Base-by-base conservation (phyloP, 108 stramenopile genomes). In the Stephanodiscus minutulus region DNA sequence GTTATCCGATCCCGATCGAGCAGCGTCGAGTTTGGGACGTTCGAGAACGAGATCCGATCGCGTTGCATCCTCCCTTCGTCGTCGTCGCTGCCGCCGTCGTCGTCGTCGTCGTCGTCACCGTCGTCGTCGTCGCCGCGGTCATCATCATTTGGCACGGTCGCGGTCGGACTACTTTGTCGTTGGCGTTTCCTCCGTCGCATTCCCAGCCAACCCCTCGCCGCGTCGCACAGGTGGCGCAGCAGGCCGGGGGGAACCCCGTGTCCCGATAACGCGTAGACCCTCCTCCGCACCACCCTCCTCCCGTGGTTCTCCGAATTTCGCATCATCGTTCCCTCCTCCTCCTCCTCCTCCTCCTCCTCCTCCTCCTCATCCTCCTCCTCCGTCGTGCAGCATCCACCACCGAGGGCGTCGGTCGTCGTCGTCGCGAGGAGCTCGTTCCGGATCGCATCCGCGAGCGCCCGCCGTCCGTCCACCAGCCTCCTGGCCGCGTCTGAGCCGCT, bases 191-290 rank as follows among this genome's bases (percentile, higher is more conserved):
- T 5, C 24, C 22, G 5, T 3, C 13, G 4, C 5, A 13, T 35
- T n/a, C 47, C 48, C 17, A 69, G 21, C 73, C 73, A 74, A 5
- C 49, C 57, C 57, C 49, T 43, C 54, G 58, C 66, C 9, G 35
- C 27, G 17, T 58, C 17, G 5, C 53, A 41, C 0, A 75, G 61
- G 53, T 75, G 66, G 4, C 39, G 36, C 7, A 75, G 25, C 15
- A 75, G 50, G n/a, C 48, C 54, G 33, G 24, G 24, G 29, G 73
- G 73, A 35, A 74, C 73, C 20, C 73, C 73, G 29, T 74, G 73
- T 13, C 73, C 73, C 21, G 1, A 20, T 46, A 74, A 64, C 8
- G 29, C 73, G 27, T 74, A 74, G n/a, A n/a, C n/a, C n/a, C n/a
- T n/a, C n/a, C n/a, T n/a, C n/a, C n/a, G n/a, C n/a, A n/a, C n/a